Conservation (phyloP, 257 asterid species). For the Solanum neorickii region DNA sequence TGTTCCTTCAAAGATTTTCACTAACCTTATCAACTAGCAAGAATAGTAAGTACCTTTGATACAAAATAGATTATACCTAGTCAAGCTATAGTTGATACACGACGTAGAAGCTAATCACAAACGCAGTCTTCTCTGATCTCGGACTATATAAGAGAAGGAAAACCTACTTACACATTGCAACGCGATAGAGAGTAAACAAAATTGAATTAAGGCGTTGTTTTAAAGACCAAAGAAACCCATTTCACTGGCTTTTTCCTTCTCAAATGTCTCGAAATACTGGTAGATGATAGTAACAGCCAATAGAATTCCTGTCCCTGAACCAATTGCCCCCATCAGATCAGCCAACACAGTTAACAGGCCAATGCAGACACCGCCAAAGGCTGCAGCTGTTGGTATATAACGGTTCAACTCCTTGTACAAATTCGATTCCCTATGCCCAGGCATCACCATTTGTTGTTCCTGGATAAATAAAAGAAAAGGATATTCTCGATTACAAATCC, state of each 20-base stretch:
- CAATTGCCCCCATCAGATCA: constrained; percentile 90
- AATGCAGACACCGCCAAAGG: constrained; percentile 88
- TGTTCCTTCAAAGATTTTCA: neutral
- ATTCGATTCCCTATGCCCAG: constrained; percentile 83
- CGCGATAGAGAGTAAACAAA: constrained; percentile 1
- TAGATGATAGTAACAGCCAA: constrained; percentile 82
- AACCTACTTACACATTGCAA: constrained; percentile 19
- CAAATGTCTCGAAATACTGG: constrained; percentile 85
- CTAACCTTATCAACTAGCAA: neutral
- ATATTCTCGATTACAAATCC: neutral
- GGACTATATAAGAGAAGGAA: neutral
- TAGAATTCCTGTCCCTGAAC: constrained; percentile 84
- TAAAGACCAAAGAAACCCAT: constrained; percentile 85
- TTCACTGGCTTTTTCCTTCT: constrained; percentile 86
- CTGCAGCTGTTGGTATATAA: constrained; percentile 89
- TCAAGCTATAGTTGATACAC: neutral
- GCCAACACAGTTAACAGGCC: constrained; percentile 86
- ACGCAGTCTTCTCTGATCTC: neutral
- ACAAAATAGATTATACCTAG: neutral
- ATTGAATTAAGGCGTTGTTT: neutral
- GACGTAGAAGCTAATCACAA: neutral
- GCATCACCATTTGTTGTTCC: constrained; percentile 99
- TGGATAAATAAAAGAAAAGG: neutral
- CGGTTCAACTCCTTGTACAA: constrained; percentile 82
- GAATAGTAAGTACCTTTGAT: neutral